Conservation (phyloP, 176 grass and related monocot species). For the Triticum timopheevii region DNA sequence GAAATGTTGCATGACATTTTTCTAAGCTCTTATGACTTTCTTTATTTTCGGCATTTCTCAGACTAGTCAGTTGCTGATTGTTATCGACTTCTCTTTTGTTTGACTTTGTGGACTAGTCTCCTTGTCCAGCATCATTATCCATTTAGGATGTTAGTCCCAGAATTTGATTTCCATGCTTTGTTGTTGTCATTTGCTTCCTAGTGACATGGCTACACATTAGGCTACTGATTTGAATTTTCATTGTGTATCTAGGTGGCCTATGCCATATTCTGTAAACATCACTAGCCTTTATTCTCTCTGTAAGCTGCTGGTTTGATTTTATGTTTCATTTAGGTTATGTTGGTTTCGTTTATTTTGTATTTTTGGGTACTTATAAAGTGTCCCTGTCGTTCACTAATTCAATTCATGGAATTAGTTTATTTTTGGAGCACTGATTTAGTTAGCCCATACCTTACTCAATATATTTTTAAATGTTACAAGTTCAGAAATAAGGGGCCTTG, state of each 20-base stretch:
- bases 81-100: neutral
- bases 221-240: neutral
- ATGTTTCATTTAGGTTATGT: neutral
- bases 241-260: neutral
- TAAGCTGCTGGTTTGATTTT: neutral
- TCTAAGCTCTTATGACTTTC: neutral
- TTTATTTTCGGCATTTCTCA: neutral
- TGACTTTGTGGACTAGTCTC: neutral
- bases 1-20: neutral
- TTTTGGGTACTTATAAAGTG: neutral
- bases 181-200: neutral
- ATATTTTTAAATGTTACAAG: constrained; percentile 7
- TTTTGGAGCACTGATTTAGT: neutral
- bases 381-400: neutral
- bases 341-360: constrained; percentile 16
- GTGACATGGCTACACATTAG: neutral
- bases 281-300: neutral
- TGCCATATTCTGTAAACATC: neutral
- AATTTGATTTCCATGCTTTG: neutral
- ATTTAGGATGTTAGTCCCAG: neutral
- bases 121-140: neutral
- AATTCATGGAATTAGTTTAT: neutral
- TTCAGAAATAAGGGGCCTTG: neutral
- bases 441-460: neutral
- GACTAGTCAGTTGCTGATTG: neutral